Conservation (phyloP, 1,284 basidiomycete species). For the Marasmius tenuissimus region DNA sequence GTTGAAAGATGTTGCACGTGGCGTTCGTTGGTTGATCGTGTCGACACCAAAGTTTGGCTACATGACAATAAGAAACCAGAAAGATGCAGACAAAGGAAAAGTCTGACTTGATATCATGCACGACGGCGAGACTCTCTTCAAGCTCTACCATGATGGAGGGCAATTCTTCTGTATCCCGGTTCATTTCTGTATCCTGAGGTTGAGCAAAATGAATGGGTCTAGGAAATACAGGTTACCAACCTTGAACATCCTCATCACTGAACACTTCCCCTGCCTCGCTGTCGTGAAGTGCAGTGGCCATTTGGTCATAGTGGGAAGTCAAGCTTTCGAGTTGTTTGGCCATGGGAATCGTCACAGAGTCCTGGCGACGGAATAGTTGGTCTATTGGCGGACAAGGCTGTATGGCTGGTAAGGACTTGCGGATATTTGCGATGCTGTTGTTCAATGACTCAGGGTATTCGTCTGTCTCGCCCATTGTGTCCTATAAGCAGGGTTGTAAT, state of each 20-base stretch:
- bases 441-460: slow-evolving; percentile 65
- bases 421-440: slow-evolving; percentile 54
- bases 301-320: slow-evolving; percentile 71
- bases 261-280: slow-evolving; percentile 66
- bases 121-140: slow-evolving; percentile 51
- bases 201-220: background rate
- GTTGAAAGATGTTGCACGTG: slow-evolving; percentile 47
- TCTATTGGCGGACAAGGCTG: slow-evolving; percentile 43
- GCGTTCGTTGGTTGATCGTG: slow-evolving; percentile 42
- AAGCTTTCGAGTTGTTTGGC: slow-evolving; percentile 71
- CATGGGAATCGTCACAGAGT: slow-evolving; percentile 59
- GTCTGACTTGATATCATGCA: slow-evolving; percentile 59
- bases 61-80: background rate
- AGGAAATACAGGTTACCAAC: slow-evolving; percentile 32
- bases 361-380: slow-evolving; percentile 53
- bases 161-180: slow-evolving; percentile 73
- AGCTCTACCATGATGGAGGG: slow-evolving; percentile 71
- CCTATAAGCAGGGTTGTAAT: slow-evolving; percentile 37
- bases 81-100: slow-evolving; percentile 2
- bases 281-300: slow-evolving; percentile 63
- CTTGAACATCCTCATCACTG: slow-evolving; percentile 65
- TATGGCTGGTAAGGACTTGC: slow-evolving; percentile 46
- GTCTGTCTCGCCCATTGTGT: slow-evolving; percentile 58
- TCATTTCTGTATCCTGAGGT: slow-evolving; percentile 50
- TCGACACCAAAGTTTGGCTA: slow-evolving; percentile 50